Base-by-base conservation (phyloP, 73 alveolate species). In the Breviolum minutum region DNA sequence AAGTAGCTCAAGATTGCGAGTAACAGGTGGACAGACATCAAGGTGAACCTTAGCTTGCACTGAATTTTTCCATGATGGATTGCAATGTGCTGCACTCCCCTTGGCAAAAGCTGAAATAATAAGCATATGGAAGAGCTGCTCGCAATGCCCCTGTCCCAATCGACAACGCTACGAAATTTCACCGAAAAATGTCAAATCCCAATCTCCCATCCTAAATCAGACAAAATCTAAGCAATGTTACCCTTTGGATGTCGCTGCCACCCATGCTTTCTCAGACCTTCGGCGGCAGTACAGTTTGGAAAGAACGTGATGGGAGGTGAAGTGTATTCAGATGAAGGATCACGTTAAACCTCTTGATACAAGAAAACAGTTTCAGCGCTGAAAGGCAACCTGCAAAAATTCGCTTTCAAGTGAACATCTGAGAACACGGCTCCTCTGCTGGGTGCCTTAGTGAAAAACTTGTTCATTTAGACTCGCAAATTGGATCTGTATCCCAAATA, bases 11-110 rank as follows among this genome's bases (percentile, higher is more conserved):
- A n/a, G 70, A 87, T 63, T 32, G 79, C 61, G 81, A 87, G 12
- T 13, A 87, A n/a, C 66, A 87, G 79, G 95, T 87, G 95, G 95
- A 87, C 95, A 69, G 95, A 87, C 95, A 87, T 87, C 95, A 64
- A 66, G 76, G 83, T 64, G 11, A 48, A 87, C 95, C 95, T 87
- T 32, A 32, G 19, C 17, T 8, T 7, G 64, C 7, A 77, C 20
- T 77, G 63, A 22, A 27, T 8, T 11, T 27, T 24, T 27, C 30
- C 30, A 30, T 54, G 71, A 40, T 32, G 69, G 73, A 10, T 32
- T 7, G 30, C 30, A 17, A 48, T 20, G 0, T n/a, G 24, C 91
- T 14, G 91, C 32, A 8, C 71, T 16, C 13, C 26, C 9, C 48
- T 9, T 32, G 68, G 71, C 68, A 11, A 17, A 14, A 32, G 13